phyloP scores from a whole-genome alignment of 352 stramenopile genomes.

The Thraustochytrium striatum region DNA sequence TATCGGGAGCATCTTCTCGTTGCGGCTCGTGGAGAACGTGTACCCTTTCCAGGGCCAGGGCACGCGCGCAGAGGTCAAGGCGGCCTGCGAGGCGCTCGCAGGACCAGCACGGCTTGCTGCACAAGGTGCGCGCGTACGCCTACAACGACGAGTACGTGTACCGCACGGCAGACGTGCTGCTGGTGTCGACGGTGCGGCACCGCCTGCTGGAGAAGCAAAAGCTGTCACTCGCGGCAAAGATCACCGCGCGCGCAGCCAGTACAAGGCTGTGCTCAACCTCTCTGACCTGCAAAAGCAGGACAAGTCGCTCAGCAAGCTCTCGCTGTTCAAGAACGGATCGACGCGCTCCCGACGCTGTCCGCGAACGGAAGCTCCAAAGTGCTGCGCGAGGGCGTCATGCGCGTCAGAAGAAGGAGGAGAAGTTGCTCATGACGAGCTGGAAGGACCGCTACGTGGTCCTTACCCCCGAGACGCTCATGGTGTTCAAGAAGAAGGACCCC shows the following conservation, averaged over 20 bases:
- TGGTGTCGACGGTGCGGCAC: constrained; percentile 17
- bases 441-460: constrained; percentile 34
- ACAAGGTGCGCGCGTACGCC: constrained; percentile 33
- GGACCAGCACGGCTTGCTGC: constrained; percentile 38
- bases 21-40: constrained; percentile 24
- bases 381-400: too few relatives aligned
- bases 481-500: constrained; percentile 42
- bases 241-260: neutral
- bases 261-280: too few relatives aligned
- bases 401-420: neutral
- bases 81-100: constrained; percentile 25
- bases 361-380: neutral
- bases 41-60: neutral
- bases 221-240: constrained; percentile 11
- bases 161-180: neutral
- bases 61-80: neutral
- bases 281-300: neutral
- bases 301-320: too few relatives aligned
- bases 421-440: constrained; percentile 15
- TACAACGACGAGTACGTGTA: constrained; percentile 48
- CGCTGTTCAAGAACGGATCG: too few relatives aligned
- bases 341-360: neutral
- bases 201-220: constrained; percentile 33
- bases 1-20: constrained; percentile 31
- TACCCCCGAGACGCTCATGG: neutral